These are phyloP conservation scores for Russula earlei DNA, from an alignment of 768 basidiomycete species.

Conservation along the genomic window DNA sequence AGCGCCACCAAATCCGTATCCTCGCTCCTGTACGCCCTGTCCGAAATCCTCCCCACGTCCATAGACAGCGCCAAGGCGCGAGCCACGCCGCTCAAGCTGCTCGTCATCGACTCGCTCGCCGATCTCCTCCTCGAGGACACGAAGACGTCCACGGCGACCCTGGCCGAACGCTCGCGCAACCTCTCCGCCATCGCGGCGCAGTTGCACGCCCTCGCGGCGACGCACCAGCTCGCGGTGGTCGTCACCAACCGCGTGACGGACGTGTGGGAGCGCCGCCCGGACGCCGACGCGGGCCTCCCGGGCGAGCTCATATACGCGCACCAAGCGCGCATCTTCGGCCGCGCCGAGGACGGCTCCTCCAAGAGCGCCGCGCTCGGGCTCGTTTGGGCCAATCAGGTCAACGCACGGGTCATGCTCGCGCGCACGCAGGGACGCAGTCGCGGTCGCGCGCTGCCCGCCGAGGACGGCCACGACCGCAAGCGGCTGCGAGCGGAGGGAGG, in stretches of 20 bases:
- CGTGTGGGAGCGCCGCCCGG: slow-evolving; percentile 38
- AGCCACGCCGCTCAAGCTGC: slow-evolving; percentile 57
- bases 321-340: slow-evolving; percentile 70
- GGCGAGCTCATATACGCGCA: slow-evolving; percentile 51
- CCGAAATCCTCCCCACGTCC: slow-evolving; percentile 43
- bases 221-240: slow-evolving; percentile 59
- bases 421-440: slow-evolving; percentile 60
- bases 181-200: slow-evolving; percentile 56
- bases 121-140: slow-evolving; percentile 67
- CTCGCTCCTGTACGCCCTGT: slow-evolving; percentile 46
- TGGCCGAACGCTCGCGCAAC: slow-evolving; percentile 64
- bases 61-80: slow-evolving; percentile 30
- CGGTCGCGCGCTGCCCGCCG: slow-evolving; percentile 33
- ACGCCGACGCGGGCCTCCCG: slow-evolving; percentile 22
- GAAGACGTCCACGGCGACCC: slow-evolving; percentile 45
- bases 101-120: slow-evolving; percentile 83
- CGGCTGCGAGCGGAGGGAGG: slow-evolving; percentile 21
- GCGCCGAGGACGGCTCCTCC: slow-evolving; percentile 44
- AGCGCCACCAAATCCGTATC: slow-evolving; percentile 46
- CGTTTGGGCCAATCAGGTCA: slow-evolving; percentile 90
- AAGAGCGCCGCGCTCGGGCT: slow-evolving; percentile 85
- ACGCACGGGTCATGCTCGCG: slow-evolving; percentile 72
- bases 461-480: slow-evolving; percentile 25
- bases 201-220: slow-evolving; percentile 62
- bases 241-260: slow-evolving; percentile 88